A percentile compares a stretch with the other conserved stretches of the same genome.
Conservation (phyloP, 306 rosid species). For the Citrullus colocynthis region DNA sequence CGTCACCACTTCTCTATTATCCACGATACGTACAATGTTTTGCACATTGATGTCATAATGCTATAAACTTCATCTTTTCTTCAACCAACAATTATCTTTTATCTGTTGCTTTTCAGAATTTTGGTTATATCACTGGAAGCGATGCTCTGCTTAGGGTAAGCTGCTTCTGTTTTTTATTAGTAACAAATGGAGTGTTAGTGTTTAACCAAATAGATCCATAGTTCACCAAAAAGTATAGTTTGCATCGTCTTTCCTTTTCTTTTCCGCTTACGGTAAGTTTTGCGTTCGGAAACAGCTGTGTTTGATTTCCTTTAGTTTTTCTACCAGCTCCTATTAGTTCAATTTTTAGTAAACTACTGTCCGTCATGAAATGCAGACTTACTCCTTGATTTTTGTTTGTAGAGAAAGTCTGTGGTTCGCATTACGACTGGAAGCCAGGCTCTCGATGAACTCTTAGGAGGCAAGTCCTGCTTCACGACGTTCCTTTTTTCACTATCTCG, state of each 20-base stretch:
- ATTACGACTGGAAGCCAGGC: constrained; percentile 98
- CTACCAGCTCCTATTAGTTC: not conserved
- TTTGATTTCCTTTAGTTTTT: not conserved
- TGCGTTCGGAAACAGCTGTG: not conserved
- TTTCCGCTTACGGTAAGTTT: not conserved
- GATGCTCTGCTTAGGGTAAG: constrained; percentile 68
- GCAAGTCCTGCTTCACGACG: constrained; percentile 22
- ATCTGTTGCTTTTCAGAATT: constrained; percentile 35
- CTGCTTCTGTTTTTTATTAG: constrained; percentile 10
- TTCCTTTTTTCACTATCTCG: not conserved
- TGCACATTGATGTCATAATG: not conserved
- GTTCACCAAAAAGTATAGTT: not conserved
- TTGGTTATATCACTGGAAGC: constrained; percentile 88
- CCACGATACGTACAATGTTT: not conserved
- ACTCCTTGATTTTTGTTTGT: constrained; percentile 13
- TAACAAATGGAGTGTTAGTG: not conserved
- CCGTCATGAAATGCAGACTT: not conserved
- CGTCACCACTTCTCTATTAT: constrained; percentile 8
- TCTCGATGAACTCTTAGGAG: constrained; percentile 90
- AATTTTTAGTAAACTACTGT: not conserved
- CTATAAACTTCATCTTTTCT: not conserved
- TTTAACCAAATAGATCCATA: not conserved
- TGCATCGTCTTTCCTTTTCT: not conserved
- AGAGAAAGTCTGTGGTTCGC: constrained; percentile 73
- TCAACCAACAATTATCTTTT: not conserved